Evolutionary conservation across 345 rosid genomes (phyloP).

Genomic region (Lenwebbia sp.): DNA sequence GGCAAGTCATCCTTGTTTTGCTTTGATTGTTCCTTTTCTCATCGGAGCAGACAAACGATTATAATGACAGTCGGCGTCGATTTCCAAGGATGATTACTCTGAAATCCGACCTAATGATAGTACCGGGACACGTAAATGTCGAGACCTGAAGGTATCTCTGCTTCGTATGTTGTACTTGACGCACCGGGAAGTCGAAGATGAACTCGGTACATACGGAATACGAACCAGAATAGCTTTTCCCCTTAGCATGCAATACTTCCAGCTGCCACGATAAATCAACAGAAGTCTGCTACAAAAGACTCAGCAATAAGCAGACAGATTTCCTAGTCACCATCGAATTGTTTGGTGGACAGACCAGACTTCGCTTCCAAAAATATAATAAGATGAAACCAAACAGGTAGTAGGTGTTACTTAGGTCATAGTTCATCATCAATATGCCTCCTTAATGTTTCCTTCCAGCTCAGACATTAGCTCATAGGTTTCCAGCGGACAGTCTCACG

Average conservation of each 20-base stretch:
- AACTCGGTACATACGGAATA: neutral
- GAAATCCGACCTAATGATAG: accelerated
- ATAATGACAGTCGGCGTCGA: neutral
- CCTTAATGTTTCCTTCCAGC: neutral
- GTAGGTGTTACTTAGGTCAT: neutral
- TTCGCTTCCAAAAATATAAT: neutral
- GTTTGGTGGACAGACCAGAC: neutral
- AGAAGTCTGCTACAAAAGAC: neutral
- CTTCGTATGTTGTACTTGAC: neutral
- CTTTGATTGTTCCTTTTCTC: neutral
- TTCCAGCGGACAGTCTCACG: neutral
- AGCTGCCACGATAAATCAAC: neutral
- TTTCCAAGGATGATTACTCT: neutral
- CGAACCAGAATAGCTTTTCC: neutral
- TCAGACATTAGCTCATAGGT: neutral
- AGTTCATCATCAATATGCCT: neutral
- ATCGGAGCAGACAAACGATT: neutral
- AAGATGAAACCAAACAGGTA: neutral
- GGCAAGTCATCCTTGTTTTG: neutral
- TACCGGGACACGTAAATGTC: neutral
- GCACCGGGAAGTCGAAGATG: neutral
- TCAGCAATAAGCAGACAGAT: neutral
- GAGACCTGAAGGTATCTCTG: neutral
- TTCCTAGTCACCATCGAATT: neutral
- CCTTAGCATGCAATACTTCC: neutral